Evolutionary conservation across 352 stramenopile species (phyloP), one percentile per base, ranked within the genome.

Genomic region (Pythium plurisporium): DNA sequence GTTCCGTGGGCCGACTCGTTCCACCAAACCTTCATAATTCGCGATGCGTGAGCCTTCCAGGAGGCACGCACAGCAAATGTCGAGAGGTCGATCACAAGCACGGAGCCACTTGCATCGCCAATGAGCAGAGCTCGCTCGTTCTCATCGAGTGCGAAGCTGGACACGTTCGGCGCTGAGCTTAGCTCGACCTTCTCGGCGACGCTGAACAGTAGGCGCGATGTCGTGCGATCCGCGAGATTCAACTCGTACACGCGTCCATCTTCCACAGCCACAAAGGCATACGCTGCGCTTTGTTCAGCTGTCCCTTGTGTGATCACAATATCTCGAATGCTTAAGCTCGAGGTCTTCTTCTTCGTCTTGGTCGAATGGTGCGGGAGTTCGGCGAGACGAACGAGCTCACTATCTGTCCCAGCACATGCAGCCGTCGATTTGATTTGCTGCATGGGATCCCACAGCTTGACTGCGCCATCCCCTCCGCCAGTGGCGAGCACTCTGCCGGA

Each of bases 11-110:
- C 38, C 10, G 30, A 43, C 7, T 74, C 38, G 20, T 78, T 52
- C 78, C 81, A 91, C 72, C 78, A 84, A 29, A 93, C 68, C 52
- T 89, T 90, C 69, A 93, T 81, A 50, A 91, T 65, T 4, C 83
- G 75, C 9, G 74, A 74, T 1, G 44, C 23, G 50, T 89, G 79
- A 1, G 77, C 72, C 50, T 66, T 76, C 81, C 80, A 91, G 2
- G 50, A 65, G 41, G 53, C 50, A 19, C 59, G 43, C 20, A 87
- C 23, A 15, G 40, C 54, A 6, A 72, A 60, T 2, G 62, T 78
- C 10, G 51, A 61, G 25, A 68, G 59, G 8, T 79, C 73, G n/a
- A 93, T 54, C 15, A 91, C 57, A 26, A 64, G 62, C 3, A 89
- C 75, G 27, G 36, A 61, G 15, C 83, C 83, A 7, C 45, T 66